Conservation (phyloP, 495 filamentous ascomycete species). For the Penicillium herquei region DNA sequence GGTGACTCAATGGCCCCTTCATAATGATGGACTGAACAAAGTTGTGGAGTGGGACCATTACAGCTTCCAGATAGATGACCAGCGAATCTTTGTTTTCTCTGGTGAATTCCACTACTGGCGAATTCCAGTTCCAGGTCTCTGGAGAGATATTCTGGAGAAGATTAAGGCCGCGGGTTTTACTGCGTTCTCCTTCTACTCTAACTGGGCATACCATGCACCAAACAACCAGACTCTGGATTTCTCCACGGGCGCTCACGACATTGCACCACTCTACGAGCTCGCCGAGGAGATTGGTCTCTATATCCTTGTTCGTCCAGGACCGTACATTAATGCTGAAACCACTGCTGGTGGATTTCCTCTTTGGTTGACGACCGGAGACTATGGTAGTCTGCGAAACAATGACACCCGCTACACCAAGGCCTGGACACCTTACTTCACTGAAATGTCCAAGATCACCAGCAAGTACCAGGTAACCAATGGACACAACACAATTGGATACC, state of each 20-base stretch:
- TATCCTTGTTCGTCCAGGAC: conserved; percentile 37
- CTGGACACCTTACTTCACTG: conserved; percentile 46
- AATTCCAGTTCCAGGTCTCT: conserved; percentile 56
- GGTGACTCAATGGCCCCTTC: conserved; percentile 43
- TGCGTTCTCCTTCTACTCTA: conserved; percentile 53
- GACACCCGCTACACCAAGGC: conserved; percentile 57
- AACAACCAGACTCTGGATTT: conserved; percentile 55
- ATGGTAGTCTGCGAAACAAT: conserved; percentile 56
- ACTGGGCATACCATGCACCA: conserved; percentile 58
- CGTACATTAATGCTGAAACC: conserved; percentile 51
- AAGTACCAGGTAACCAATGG: conserved; percentile 56
- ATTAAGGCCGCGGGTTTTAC: conserved; percentile 62
- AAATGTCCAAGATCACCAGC: conserved; percentile 48
- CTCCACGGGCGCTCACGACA: conserved; percentile 51
- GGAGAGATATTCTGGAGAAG: conserved; percentile 61
- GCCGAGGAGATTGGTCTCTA: conserved; percentile 51
- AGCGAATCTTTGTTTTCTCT: conserved; percentile 58
- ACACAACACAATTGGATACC: conserved; percentile 53
- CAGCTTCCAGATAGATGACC: conserved; percentile 54
- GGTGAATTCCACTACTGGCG: conserved; percentile 64
- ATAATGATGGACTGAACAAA: conserved; percentile 49
- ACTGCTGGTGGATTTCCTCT: conserved; percentile 58
- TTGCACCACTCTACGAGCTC: conserved; percentile 51
- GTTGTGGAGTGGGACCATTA: conserved; percentile 58
- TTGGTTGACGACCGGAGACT: conserved; percentile 62